These are phyloP conservation scores for Cytospora piceae DNA, from an alignment of 2,329 filamentous ascomycete genomes.

Conservation along the genomic window DNA sequence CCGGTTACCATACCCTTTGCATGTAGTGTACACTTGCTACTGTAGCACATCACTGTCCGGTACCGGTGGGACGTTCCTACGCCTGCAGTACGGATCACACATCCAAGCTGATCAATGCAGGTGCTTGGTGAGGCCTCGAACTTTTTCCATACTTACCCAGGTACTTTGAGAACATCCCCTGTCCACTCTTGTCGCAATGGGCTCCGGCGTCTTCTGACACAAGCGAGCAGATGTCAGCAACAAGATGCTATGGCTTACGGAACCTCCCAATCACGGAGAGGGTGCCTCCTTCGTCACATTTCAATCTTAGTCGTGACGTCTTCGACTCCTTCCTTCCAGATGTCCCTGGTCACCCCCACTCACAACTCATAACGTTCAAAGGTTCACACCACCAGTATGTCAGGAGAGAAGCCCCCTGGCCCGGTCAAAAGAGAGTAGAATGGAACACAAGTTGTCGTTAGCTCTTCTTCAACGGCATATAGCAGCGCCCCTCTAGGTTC, in stretches of 20 bases:
- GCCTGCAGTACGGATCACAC: neutral
- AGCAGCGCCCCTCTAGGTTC: neutral
- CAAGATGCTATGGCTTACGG: neutral
- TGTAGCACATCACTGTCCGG: neutral
- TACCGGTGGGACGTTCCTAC: neutral
- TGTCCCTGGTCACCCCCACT: neutral
- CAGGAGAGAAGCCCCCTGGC: neutral
- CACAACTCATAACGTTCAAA: neutral
- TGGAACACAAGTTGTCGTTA: neutral
- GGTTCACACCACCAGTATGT: neutral
- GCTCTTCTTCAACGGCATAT: neutral
- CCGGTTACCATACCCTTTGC: conserved; percentile 16
- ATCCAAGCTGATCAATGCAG: neutral
- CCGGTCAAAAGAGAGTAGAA: neutral
- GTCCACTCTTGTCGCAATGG: neutral
- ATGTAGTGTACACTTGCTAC: neutral
- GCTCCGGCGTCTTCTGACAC: neutral
- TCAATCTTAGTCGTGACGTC: neutral
- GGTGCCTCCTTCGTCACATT: neutral
- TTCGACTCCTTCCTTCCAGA: neutral
- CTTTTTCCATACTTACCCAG: too few relatives aligned
- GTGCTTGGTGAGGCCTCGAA: neutral
- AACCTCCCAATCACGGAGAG: neutral
- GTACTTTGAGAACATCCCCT: neutral
- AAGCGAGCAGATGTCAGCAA: neutral